These are phyloP conservation scores for Rhynchosporium graminicola DNA, from an alignment of 2,329 filamentous ascomycete genomes.

Conservation along the genomic window DNA sequence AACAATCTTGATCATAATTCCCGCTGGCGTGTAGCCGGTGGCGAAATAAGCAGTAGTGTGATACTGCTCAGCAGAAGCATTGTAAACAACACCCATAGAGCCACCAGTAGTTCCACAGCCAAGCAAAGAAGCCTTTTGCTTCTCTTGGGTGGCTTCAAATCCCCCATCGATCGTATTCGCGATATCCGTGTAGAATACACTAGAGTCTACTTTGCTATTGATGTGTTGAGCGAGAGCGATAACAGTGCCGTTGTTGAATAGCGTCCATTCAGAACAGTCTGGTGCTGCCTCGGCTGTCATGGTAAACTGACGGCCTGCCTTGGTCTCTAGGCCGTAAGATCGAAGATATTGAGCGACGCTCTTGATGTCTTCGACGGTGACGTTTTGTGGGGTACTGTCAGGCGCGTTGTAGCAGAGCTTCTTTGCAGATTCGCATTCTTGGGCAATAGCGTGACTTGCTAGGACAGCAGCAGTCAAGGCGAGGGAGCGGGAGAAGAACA, in stretches of 20 bases:
- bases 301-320: neutral
- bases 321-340: neutral
- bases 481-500: neutral
- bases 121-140: neutral
- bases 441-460: neutral
- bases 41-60: neutral
- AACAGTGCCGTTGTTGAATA: neutral
- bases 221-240: constrained; percentile 1
- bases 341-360: neutral
- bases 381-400: neutral
- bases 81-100: neutral
- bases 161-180: constrained; percentile 3
- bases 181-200: neutral
- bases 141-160: neutral
- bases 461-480: neutral
- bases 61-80: neutral
- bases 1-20: constrained; percentile 4
- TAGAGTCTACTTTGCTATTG: neutral
- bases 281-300: neutral
- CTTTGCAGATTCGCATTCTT: neutral
- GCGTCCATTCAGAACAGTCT: neutral
- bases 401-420: neutral
- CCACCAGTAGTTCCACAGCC: constrained; percentile 7
- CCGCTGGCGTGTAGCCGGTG: neutral
- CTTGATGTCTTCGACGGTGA: neutral